These are phyloP conservation scores for Discostella pseudostelligera DNA, from an alignment of 108 stramenopile species.

Conservation along the genomic window DNA sequence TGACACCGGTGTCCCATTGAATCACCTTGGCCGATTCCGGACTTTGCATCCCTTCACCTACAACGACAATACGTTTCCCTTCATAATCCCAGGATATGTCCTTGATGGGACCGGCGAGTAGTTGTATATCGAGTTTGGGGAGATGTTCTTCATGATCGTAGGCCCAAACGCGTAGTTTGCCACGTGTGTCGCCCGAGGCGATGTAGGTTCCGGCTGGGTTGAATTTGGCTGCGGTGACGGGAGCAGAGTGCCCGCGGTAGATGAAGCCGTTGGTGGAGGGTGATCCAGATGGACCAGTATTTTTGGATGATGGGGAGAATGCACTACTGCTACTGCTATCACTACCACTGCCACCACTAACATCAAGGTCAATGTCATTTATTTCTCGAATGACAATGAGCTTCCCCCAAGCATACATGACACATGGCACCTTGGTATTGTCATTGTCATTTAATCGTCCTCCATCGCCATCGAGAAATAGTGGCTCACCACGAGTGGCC, in stretches of 20 bases:
- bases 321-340: not conserved
- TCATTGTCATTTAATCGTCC: slow-evolving; percentile 58
- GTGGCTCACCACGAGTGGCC: slow-evolving; percentile 66
- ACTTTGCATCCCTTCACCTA: slow-evolving; percentile 38
- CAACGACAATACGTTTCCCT: slow-evolving; percentile 75
- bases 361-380: not conserved
- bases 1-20: slow-evolving; percentile 52
- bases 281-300: slow-evolving; percentile 3
- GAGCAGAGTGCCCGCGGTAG: slow-evolving; percentile 90
- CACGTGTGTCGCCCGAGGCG: slow-evolving; percentile 80
- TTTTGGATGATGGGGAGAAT: slow-evolving; percentile 3
- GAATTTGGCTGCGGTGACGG: slow-evolving; percentile 70
- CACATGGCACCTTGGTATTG: slow-evolving; percentile 28
- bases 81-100: slow-evolving; percentile 96
- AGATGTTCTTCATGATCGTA: slow-evolving; percentile 93
- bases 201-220: slow-evolving; percentile 89
- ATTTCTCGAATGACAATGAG: slow-evolving; percentile 60
- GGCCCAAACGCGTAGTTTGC: slow-evolving; percentile 91
- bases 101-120: slow-evolving; percentile 73
- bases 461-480: slow-evolving; percentile 60
- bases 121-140: slow-evolving; percentile 64
- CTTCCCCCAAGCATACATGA: slow-evolving; percentile 67
- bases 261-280: slow-evolving; percentile 62
- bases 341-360: not conserved
- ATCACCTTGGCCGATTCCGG: slow-evolving; percentile 45